Evolutionary conservation across 768 basidiomycete genomes (phyloP), one percentile per base, ranked within the genome.

Genomic region (Tephrocybe rancida): DNA sequence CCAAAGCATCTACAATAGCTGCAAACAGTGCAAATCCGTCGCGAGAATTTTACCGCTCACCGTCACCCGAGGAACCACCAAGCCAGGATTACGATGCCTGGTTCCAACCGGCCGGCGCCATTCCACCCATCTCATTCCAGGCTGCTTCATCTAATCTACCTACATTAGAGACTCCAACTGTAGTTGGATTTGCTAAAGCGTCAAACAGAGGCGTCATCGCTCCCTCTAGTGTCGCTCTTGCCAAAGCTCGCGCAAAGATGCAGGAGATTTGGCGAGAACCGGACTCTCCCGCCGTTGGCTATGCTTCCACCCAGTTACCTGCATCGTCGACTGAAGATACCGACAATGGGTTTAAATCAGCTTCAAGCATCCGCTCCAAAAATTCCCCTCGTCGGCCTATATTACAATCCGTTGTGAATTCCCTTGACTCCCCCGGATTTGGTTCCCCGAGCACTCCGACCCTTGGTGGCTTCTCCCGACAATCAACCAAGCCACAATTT

Each of bases 141-240:
- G 54, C 71, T 1, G 76, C 79, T 14, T 56, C 64, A 6, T 60
- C 65, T 45, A 56, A 59, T 9, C 48, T 60, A 44, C 34, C 59
- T 3, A 49, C 57, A 21, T 16, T 48, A 3, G 44, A 52, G 32
- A 57, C 44, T 37, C 38, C 47, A 18, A 45, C 48, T 44, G 45
- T 45, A n/a, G 32, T 52, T 27, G 71, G 69, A 30, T 70, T 75
- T 46, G 62, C 59, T 52, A 70, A 61, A 43, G 70, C 73, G 10
- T 65, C 67, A 2, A 66, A 71, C 10, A 70, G 77, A 37, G 68
- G 70, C n/a, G 57, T 74, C 9, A 61, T 84, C 18, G 63, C 67
- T 13, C 86, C 86, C 1, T 87, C 86, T 5, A 72, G 70, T 27
- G 69, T 70, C 21, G 83, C 87, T 1, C 63, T 87, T 7, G 78